phyloP scores from a whole-genome alignment of 257 asterid species.

The Primulina eburnea region DNA sequence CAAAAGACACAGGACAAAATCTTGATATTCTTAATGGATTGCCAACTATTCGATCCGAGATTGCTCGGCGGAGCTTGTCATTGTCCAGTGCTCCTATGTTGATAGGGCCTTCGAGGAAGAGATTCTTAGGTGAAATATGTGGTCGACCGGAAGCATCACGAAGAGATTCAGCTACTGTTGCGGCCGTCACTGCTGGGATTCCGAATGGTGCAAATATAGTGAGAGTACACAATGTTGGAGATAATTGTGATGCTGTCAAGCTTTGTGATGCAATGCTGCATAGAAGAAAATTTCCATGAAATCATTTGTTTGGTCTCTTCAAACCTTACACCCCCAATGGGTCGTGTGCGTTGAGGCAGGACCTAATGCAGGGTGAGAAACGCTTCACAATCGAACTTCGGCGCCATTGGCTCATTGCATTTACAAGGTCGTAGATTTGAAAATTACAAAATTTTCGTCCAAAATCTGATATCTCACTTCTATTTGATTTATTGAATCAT shows the following conservation, averaged over 20 bases:
- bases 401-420: background rate
- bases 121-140: conserved; percentile 84
- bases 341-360: background rate
- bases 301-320: background rate
- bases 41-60: conserved; percentile 47
- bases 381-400: background rate
- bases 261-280: conserved; percentile 78
- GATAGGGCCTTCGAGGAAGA: conserved; percentile 85
- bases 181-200: conserved; percentile 59
- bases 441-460: background rate
- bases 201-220: conserved; percentile 80
- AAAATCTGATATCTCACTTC: background rate
- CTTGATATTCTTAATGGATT: conserved; percentile 63
- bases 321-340: background rate
- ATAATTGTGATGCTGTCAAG: conserved; percentile 64
- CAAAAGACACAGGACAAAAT: conserved; percentile 75
- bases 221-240: conserved; percentile 80
- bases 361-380: background rate
- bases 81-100: conserved; percentile 65
- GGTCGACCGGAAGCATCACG: conserved; percentile 37
- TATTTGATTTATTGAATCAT: background rate
- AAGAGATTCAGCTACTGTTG: conserved; percentile 86
- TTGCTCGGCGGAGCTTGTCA: conserved; percentile 61
- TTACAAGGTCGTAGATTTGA: too few species aligned
- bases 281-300: conserved; percentile 32